phyloP scores from a whole-genome alignment of 495 filamentous ascomycete genomes.

The Xylaria acuta region DNA sequence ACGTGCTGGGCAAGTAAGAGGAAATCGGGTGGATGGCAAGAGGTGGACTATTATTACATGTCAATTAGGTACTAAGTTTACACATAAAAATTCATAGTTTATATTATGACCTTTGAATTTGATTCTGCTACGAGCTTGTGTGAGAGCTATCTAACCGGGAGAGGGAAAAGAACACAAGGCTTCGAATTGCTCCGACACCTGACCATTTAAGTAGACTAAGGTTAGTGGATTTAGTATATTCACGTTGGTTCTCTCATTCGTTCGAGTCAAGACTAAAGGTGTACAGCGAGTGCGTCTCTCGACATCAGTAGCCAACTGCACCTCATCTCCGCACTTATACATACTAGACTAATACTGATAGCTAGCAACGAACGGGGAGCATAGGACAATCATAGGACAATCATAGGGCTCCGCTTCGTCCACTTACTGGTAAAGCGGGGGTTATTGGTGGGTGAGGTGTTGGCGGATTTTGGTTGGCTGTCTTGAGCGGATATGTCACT shows the following conservation, averaged over 20 bases:
- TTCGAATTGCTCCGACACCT: not conserved
- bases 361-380: not conserved
- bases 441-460: not conserved
- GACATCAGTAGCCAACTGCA: not conserved
- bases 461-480: constrained; percentile 17
- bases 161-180: not conserved
- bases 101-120: too few relatives aligned
- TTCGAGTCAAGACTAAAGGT: not conserved
- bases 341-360: not conserved
- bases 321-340: not conserved
- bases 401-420: not conserved
- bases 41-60: too few relatives aligned
- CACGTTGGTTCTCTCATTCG: not conserved
- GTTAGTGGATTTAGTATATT: not conserved
- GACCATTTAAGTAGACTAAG: not conserved
- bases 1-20: too few relatives aligned
- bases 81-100: too few relatives aligned
- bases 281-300: not conserved
- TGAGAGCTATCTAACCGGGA: not conserved
- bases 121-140: too few relatives aligned
- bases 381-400: not conserved
- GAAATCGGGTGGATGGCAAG: too few relatives aligned
- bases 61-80: too few relatives aligned
- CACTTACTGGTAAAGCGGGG: constrained; percentile 9
- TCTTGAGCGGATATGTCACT: constrained; percentile 1